These are phyloP conservation scores for Paecilomyces dactylethromorphus DNA, from an alignment of 2,329 filamentous ascomycete species.

Conservation along the genomic window DNA sequence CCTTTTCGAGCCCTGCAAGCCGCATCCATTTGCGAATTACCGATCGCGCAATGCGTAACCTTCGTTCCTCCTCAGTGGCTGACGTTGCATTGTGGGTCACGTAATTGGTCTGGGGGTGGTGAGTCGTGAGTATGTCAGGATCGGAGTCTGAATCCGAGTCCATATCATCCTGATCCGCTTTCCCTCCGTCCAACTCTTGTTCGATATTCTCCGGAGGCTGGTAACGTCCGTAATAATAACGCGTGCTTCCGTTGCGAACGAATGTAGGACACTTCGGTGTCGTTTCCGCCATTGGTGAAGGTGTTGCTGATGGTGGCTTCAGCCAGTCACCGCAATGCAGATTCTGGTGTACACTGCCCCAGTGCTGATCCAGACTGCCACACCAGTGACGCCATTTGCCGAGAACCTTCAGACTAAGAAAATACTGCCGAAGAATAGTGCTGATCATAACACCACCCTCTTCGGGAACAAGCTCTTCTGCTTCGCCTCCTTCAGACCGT, in stretches of 20 bases:
- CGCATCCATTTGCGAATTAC: conserved; percentile 69
- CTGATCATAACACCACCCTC: conserved; percentile 84
- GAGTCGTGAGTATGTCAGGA: conserved; percentile 30
- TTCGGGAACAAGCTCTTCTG: conserved; percentile 73
- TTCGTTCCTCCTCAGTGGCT: conserved; percentile 45
- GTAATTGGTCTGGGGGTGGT: conserved; percentile 27
- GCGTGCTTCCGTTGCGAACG: not conserved
- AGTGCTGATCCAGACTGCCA: conserved; percentile 56
- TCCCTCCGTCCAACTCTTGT: conserved; percentile 2
- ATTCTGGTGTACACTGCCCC: conserved; percentile 57
- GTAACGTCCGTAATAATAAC: not conserved
- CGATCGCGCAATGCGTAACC: conserved; percentile 60
- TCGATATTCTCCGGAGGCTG: not conserved
- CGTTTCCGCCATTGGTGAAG: conserved; percentile 21
- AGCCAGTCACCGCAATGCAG: conserved; percentile 50
- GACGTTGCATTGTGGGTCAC: conserved; percentile 31
- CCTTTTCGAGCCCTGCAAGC: conserved; percentile 55
- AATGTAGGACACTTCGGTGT: conserved; percentile 3
- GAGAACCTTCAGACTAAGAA: conserved; percentile 75
- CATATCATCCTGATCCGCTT: conserved; percentile 21
- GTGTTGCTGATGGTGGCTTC: conserved; percentile 32
- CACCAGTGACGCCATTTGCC: conserved; percentile 73
- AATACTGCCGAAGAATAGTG: conserved; percentile 82
- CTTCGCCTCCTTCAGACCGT: conserved; percentile 65
- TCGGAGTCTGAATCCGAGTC: conserved; percentile 39